These are phyloP conservation scores for Diaporthe velutina DNA, from an alignment of 2,329 filamentous ascomycete species.

Conservation along the genomic window DNA sequence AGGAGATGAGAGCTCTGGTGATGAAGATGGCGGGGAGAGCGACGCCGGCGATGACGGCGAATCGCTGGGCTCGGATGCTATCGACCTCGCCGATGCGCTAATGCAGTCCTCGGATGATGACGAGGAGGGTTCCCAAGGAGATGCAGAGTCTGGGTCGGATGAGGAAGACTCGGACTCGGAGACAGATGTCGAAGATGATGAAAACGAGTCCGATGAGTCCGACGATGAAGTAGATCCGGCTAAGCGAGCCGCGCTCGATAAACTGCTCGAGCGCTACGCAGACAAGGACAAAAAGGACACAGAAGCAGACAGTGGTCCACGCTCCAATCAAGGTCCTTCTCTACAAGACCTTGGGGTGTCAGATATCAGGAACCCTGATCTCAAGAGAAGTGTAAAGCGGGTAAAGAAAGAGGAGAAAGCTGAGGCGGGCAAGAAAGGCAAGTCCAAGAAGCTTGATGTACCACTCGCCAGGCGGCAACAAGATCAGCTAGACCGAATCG, in stretches of 20 bases:
- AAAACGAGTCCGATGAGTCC: constrained; percentile 62
- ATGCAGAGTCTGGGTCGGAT: constrained; percentile 58
- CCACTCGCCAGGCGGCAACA: constrained; percentile 89
- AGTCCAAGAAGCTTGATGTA: constrained; percentile 80
- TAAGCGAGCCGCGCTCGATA: constrained; percentile 75
- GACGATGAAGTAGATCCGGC: constrained; percentile 64
- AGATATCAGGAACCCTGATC: constrained; percentile 78
- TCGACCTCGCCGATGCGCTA: constrained; percentile 39
- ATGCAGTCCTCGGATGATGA: constrained; percentile 61
- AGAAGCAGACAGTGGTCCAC: constrained; percentile 56
- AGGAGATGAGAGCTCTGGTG: constrained; percentile 45
- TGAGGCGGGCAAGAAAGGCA: constrained; percentile 63
- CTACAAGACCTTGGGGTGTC: constrained; percentile 80
- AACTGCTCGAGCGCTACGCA: constrained; percentile 76
- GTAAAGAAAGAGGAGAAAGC: constrained; percentile 73
- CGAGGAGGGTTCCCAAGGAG: constrained; percentile 58
- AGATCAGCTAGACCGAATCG: constrained; percentile 83
- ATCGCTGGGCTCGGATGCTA: constrained; percentile 53
- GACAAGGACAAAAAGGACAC: constrained; percentile 72
- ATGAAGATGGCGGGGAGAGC: constrained; percentile 42
- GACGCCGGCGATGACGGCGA: constrained; percentile 60
- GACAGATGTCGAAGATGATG: constrained; percentile 42
- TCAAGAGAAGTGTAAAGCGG: constrained; percentile 84
- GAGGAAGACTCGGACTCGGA: constrained; percentile 59
- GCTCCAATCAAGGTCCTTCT: constrained; percentile 76